phyloP scores from a whole-genome alignment of 139 green algal species.

The Chlorella sp. region DNA sequence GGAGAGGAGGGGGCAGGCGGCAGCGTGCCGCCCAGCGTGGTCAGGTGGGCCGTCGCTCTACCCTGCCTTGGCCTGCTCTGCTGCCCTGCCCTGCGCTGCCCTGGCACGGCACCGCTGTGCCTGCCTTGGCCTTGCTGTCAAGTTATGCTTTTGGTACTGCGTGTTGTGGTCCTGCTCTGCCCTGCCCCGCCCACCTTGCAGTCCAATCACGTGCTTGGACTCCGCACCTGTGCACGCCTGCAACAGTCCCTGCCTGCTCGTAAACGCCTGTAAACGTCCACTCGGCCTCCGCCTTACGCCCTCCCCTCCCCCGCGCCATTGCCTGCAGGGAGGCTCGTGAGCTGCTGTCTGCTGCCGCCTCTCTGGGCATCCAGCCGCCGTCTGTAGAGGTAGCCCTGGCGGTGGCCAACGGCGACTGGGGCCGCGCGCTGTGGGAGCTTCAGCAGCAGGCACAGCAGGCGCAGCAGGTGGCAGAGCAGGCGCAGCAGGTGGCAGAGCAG shows the following conservation, averaged over 20 bases:
- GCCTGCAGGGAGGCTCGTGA: slow-evolving; percentile 8
- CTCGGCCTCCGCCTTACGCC: not conserved
- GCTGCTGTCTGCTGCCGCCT: not conserved
- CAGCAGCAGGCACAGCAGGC: not conserved
- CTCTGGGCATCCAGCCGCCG: not conserved
- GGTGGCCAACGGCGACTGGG: not conserved
- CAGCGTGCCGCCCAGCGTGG: not conserved
- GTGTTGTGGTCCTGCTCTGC: not conserved
- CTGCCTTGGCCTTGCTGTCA: not conserved
- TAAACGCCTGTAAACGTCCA: too few species aligned
- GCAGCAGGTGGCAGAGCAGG: too few species aligned
- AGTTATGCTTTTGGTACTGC: too few species aligned
- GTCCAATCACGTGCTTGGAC: too few species aligned
- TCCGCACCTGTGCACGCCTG: not conserved
- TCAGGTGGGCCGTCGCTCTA: not conserved
- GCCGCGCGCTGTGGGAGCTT: not conserved
- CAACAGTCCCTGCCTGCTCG: not conserved
- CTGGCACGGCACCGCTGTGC: not conserved
- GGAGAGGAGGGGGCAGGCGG: not conserved
- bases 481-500: too few species aligned
- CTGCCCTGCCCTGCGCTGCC: not conserved
- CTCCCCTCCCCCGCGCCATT: not conserved
- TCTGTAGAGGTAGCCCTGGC: not conserved
- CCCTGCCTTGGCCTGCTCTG: not conserved
- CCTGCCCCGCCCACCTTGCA: too few species aligned